Evolutionary conservation across 176 grass and related monocot genomes (phyloP).

Genomic region (Alloteropsis semialata): DNA sequence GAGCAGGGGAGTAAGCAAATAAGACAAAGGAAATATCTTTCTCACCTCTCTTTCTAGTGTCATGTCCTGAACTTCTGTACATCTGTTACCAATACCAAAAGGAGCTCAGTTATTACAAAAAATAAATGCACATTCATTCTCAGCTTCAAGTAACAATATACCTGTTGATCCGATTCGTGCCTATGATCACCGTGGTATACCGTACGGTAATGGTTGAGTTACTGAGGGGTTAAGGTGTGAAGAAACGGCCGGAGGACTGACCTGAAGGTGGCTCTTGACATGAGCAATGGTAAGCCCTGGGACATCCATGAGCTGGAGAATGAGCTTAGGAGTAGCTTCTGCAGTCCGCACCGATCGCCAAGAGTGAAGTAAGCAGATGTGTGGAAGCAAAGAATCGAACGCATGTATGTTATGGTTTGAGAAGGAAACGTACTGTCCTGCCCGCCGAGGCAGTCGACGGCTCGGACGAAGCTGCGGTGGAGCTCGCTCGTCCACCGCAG

Average conservation of each 20-base stretch:
- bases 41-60: constrained; percentile 52
- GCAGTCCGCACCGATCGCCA: neutral
- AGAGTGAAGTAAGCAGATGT: neutral
- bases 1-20: neutral
- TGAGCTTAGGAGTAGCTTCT: constrained; percentile 92
- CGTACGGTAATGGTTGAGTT: too few species aligned
- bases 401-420: neutral
- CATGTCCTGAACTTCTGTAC: constrained; percentile 81
- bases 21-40: neutral
- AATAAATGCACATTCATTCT: neutral
- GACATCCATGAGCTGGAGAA: constrained; percentile 82
- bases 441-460: constrained; percentile 75
- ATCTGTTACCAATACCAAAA: constrained; percentile 54
- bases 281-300: constrained; percentile 83
- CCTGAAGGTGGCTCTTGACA: constrained; percentile 98
- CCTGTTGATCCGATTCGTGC: neutral
- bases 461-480: constrained; percentile 71
- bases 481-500: constrained; percentile 89
- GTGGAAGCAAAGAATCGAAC: neutral
- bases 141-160: neutral
- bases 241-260: constrained; percentile 16
- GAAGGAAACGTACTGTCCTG: constrained; percentile 57
- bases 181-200: neutral
- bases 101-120: neutral
- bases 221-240: neutral